These are phyloP conservation scores for Solanum tarapatanum DNA, from an alignment of 257 asterid species.

Conservation along the genomic window DNA sequence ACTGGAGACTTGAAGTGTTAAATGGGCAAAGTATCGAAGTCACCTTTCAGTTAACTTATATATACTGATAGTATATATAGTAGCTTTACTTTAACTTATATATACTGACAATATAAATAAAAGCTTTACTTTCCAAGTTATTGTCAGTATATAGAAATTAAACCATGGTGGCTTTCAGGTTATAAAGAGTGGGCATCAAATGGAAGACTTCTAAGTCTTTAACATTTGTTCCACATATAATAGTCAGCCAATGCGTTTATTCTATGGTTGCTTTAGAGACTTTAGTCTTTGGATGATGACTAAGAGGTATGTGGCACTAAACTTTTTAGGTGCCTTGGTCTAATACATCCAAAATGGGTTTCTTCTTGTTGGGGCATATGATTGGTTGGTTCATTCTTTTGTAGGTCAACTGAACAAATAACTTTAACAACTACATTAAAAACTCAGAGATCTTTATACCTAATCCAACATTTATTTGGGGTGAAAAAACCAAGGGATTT, in stretches of 20 bases:
- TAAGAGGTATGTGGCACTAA: neutral
- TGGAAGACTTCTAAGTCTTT: neutral
- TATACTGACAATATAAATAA: too few species aligned
- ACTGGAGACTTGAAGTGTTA: neutral
- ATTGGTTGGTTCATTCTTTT: neutral
- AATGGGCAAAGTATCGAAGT: neutral
- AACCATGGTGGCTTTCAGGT: neutral
- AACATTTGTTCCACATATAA: neutral
- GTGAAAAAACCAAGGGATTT: neutral
- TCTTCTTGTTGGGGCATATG: neutral
- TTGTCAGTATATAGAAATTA: neutral
- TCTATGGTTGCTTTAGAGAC: neutral
- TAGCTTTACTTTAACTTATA: neutral
- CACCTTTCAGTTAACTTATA: neutral
- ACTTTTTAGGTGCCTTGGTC: neutral
- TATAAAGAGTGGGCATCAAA: neutral
- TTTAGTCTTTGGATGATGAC: neutral
- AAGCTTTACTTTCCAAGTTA: neutral
- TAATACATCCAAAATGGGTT: neutral
- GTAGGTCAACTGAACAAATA: neutral
- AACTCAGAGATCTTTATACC: neutral
- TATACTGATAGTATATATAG: neutral
- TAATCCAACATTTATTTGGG: neutral
- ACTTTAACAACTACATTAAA: neutral
- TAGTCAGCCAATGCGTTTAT: neutral